Evolutionary conservation across 495 filamentous ascomycete genomes (phyloP).

Genomic region (Penicillium maclennaniae): DNA sequence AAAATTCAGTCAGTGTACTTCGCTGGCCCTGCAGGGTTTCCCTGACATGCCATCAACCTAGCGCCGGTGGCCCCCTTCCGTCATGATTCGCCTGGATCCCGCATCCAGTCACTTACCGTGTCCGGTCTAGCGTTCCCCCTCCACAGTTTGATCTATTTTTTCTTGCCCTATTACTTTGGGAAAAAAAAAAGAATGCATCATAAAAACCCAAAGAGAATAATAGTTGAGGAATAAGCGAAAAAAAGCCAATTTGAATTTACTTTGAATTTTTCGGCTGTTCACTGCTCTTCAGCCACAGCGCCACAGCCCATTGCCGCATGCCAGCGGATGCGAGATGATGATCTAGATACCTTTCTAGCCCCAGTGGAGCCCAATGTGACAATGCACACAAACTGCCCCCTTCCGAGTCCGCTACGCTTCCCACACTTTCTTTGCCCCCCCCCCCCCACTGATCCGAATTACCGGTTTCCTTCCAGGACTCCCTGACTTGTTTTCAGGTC

Average conservation of each 20-base stretch:
- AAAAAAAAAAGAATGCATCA: background rate
- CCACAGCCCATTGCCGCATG: constrained; percentile 19
- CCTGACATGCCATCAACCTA: constrained; percentile 5
- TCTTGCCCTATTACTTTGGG: background rate
- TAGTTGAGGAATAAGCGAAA: background rate
- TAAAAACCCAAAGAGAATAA: too few species aligned
- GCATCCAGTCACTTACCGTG: constrained; percentile 11
- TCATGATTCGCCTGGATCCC: constrained; percentile 24
- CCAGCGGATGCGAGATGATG: constrained; percentile 20
- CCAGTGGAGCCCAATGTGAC: constrained; percentile 17
- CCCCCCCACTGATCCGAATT: background rate
- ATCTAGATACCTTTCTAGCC: constrained; percentile 17
- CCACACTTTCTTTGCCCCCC: background rate
- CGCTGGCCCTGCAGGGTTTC: background rate
- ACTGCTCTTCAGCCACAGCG: constrained; percentile 11
- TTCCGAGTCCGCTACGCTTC: background rate
- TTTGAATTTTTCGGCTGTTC: background rate
- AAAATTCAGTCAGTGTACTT: background rate
- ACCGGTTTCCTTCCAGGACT: background rate
- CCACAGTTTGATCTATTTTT: constrained; percentile 12
- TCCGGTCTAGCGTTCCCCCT: constrained; percentile 9
- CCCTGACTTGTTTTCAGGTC: constrained; percentile 1
- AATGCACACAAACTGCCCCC: constrained; percentile 12
- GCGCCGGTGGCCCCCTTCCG: constrained; percentile 36
- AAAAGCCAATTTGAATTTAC: background rate